These are phyloP conservation scores for Botrytis tulipae DNA, from an alignment of 2,329 filamentous ascomycete species.

Conservation along the genomic window DNA sequence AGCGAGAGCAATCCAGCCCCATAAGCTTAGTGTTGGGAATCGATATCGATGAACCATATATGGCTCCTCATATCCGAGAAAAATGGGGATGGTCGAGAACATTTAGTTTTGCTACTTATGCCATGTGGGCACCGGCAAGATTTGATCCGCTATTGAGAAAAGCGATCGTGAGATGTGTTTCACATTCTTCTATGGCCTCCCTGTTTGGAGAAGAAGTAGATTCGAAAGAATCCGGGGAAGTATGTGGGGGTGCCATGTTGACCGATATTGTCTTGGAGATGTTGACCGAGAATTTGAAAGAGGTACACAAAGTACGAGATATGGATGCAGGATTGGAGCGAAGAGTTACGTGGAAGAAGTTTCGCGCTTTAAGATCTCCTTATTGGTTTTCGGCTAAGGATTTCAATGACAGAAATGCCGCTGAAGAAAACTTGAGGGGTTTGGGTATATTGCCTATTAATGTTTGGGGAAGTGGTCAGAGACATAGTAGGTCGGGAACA, in stretches of 20 bases:
- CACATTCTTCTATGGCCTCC: conserved; percentile 22
- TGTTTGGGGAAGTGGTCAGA: conserved; percentile 32
- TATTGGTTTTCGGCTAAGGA: conserved; percentile 27
- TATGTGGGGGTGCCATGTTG: conserved; percentile 31
- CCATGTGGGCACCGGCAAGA: conserved; percentile 29
- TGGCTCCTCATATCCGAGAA: conserved; percentile 20
- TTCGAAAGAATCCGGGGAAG: conserved; percentile 21
- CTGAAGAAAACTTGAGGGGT: conserved; percentile 26
- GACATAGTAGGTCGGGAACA: conserved; percentile 28
- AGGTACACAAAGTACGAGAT: conserved; percentile 27
- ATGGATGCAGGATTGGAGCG: conserved; percentile 30
- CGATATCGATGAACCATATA: conserved; percentile 31
- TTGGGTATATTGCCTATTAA: conserved; percentile 30
- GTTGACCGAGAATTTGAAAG: conserved; percentile 24
- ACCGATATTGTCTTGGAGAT: conserved; percentile 29
- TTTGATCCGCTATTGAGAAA: conserved; percentile 31
- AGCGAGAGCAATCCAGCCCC: conserved; percentile 14
- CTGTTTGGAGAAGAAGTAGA: background rate
- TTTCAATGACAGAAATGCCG: conserved; percentile 14
- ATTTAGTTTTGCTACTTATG: conserved; percentile 27
- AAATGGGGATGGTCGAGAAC: conserved; percentile 27
- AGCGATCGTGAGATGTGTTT: conserved; percentile 30
- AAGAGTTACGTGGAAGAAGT: conserved; percentile 33
- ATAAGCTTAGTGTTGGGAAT: conserved; percentile 32
- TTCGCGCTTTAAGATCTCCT: conserved; percentile 23